These are phyloP conservation scores for Corylus heterophylla DNA, from an alignment of 306 rosid genomes.

Conservation along the genomic window DNA sequence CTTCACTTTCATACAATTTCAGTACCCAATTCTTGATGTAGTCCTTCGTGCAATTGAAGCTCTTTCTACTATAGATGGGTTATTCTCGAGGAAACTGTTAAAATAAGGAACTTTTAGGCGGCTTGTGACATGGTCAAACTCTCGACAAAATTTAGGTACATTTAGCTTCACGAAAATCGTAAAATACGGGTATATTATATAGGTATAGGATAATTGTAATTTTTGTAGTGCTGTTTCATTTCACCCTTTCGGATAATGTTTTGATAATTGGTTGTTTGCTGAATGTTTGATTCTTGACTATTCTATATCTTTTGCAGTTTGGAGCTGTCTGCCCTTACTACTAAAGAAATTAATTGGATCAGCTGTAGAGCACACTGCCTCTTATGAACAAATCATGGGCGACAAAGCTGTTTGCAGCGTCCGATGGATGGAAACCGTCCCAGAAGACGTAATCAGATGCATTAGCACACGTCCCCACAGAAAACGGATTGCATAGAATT, in stretches of 20 bases:
- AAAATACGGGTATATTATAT: neutral
- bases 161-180: constrained; percentile 21
- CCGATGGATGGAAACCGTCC: constrained; percentile 78
- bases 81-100: constrained; percentile 75
- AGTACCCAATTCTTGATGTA: constrained; percentile 73
- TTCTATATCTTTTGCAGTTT: too few species aligned
- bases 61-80: constrained; percentile 69
- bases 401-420: constrained; percentile 55
- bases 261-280: constrained; percentile 4
- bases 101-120: constrained; percentile 60
- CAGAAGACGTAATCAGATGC: constrained; percentile 75
- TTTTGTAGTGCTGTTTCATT: constrained; percentile 5
- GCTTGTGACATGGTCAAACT: constrained; percentile 60
- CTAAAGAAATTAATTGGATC: too few species aligned
- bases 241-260: constrained; percentile 4
- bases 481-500: constrained; percentile 52
- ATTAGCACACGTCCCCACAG: constrained; percentile 69
- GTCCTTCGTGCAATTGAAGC: constrained; percentile 69
- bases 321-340: too few species aligned
- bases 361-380: too few species aligned
- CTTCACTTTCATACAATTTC: constrained; percentile 33
- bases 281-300: neutral
- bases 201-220: neutral
- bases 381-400: neutral
- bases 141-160: constrained; percentile 89